A percentile compares a stretch with the other conserved stretches of the same genome.
Conservation (phyloP, 108 stramenopile species). For the Seminavis robusta region DNA sequence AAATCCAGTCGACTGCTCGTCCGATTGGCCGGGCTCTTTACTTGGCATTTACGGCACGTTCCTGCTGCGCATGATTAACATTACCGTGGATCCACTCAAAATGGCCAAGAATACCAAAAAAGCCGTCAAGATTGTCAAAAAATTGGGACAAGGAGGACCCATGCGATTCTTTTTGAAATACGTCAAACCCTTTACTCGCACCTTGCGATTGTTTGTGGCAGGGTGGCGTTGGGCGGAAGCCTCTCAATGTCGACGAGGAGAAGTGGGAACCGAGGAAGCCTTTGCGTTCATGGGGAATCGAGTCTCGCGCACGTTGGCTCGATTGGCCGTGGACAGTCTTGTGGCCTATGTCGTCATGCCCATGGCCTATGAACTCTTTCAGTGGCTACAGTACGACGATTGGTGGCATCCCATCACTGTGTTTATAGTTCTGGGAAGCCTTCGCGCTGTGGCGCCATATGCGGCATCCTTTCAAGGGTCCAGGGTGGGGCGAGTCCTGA, state of each 20-base stretch:
- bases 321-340: conserved; percentile 29
- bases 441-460: conserved; percentile 48
- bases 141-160: conserved; percentile 48
- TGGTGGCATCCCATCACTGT: conserved; percentile 54
- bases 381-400: conserved; percentile 29
- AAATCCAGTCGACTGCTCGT: no score
- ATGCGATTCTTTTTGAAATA: conserved; percentile 38
- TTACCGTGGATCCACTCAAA: no score
- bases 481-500: conserved; percentile 52
- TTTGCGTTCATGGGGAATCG: conserved; percentile 74
- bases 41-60: no score
- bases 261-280: conserved; percentile 38
- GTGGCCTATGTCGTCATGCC: conserved; percentile 45
- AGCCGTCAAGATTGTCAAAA: conserved; percentile 53
- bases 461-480: conserved; percentile 65
- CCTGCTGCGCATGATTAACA: no score
- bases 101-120: conserved; percentile 32
- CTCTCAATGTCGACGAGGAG: conserved; percentile 41
- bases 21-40: no score
- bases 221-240: conserved; percentile 55
- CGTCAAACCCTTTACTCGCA: conserved; percentile 42
- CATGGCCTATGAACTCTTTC: conserved; percentile 26
- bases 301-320: conserved; percentile 46
- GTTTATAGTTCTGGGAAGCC: conserved; percentile 43
- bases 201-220: conserved; percentile 53